These are phyloP conservation scores for Paecilomyces fulvus DNA, from an alignment of 2,329 filamentous ascomycete genomes.

Conservation along the genomic window DNA sequence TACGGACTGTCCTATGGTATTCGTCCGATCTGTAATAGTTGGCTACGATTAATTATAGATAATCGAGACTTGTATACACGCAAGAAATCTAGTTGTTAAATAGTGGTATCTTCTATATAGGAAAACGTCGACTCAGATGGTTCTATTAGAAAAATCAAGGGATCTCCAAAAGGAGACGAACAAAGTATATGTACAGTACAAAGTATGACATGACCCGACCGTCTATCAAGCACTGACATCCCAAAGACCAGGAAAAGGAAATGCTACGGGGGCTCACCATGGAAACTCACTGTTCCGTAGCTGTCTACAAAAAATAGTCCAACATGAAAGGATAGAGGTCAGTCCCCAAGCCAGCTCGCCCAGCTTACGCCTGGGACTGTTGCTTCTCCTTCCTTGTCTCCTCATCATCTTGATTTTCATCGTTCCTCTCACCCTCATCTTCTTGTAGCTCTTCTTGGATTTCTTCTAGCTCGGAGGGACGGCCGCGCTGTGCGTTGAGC, in stretches of 20 bases:
- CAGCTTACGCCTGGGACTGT: neutral
- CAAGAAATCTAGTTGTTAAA: constrained; percentile 5
- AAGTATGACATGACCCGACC: neutral
- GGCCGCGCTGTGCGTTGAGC: constrained; percentile 16
- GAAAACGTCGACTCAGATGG: neutral
- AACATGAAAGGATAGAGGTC: constrained; percentile 3
- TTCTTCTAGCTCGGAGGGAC: constrained; percentile 38
- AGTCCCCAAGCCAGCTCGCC: neutral
- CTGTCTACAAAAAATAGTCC: constrained; percentile 4
- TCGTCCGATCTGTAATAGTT: neutral
- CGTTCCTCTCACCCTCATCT: constrained; percentile 28
- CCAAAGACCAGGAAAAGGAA: neutral
- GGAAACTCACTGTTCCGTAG: neutral
- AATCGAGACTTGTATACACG: neutral
- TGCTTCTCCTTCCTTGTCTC: constrained; percentile 10
- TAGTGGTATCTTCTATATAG: constrained; percentile 10
- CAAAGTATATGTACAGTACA: neutral
- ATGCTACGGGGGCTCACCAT: neutral
- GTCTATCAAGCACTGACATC: neutral
- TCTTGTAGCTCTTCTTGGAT: constrained; percentile 39
- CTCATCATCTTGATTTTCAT: constrained; percentile 25
- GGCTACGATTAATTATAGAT: neutral
- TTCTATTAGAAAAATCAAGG: neutral
- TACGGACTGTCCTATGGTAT: neutral
- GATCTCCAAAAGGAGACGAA: neutral